Percentiles rank a stretch among this genome's conserved stretches.
Evolutionary conservation across 2,329 filamentous ascomycete genomes (phyloP).

Genomic region (Exophiala sideris): DNA sequence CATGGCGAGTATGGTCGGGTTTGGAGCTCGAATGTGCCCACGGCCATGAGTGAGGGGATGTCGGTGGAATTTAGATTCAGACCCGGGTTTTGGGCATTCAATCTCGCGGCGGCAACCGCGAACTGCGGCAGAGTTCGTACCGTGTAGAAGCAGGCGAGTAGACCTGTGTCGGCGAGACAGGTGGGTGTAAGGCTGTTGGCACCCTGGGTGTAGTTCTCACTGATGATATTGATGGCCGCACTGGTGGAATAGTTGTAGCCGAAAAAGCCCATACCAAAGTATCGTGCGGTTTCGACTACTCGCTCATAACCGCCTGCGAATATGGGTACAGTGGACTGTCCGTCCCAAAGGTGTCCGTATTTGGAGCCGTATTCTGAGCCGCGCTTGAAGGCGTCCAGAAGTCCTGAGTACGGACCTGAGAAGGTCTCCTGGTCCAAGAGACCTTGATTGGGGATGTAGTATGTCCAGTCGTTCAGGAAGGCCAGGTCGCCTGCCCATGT

Average conservation of each 20-base stretch:
- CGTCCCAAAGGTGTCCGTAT: conserved; percentile 10
- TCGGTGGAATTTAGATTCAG: conserved; percentile 6
- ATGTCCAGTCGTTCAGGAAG: conserved; percentile 7
- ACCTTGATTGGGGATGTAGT: neutral
- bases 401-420: conserved; percentile 7
- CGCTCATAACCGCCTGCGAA: conserved; percentile 9
- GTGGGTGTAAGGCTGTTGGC: conserved; percentile 7
- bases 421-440: conserved; percentile 7
- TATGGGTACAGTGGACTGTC: conserved; percentile 3
- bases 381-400: conserved; percentile 3
- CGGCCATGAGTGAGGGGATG: conserved; percentile 2
- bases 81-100: conserved; percentile 9
- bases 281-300: conserved; percentile 6
- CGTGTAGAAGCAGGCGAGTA: conserved; percentile 5
- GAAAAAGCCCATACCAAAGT: conserved; percentile 12
- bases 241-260: conserved; percentile 12
- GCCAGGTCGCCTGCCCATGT: conserved; percentile 43
- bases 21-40: conserved; percentile 5
- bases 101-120: conserved; percentile 1
- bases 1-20: conserved; percentile 4
- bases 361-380: conserved; percentile 1
- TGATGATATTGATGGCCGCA: conserved; percentile 10
- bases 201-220: conserved; percentile 6
- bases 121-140: conserved; percentile 1
- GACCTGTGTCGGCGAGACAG: conserved; percentile 4